phyloP scores from a whole-genome alignment of 1,139 yeast species.

The Hyphopichia pseudoburtonii region DNA sequence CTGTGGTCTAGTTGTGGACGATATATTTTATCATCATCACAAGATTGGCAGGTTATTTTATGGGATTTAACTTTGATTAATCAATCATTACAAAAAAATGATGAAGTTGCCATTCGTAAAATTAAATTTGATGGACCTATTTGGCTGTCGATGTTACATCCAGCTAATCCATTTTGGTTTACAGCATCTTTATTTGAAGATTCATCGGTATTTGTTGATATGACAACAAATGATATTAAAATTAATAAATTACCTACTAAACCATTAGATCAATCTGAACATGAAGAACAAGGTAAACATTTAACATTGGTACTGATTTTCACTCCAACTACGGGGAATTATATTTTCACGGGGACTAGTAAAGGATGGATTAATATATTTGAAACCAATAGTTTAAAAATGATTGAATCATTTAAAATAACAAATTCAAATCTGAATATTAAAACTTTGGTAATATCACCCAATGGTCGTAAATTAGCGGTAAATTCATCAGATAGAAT shows the following conservation, averaged over 20 bases:
- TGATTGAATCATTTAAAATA: conserved; percentile 53
- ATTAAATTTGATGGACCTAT: conserved; percentile 66
- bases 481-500: conserved; percentile 82
- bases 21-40: conserved; percentile 68
- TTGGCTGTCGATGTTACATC: conserved; percentile 68
- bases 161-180: conserved; percentile 41
- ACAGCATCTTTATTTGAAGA: conserved; percentile 53
- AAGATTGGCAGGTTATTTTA: conserved; percentile 80
- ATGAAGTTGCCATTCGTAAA: conserved; percentile 34
- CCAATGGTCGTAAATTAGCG: conserved; percentile 68
- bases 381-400: conserved; percentile 21
- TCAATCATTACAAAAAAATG: conserved; percentile 10
- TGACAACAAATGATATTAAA: conserved; percentile 30
- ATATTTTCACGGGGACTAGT: conserved; percentile 72
- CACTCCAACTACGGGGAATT: conserved; percentile 46
- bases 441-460: conserved; percentile 65
- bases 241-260: conserved; percentile 26
- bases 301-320: conserved; percentile 34
- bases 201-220: conserved; percentile 56
- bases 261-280: conserved; percentile 17
- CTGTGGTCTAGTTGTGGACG: conserved; percentile 79
- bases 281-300: conserved; percentile 20
- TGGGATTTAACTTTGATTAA: conserved; percentile 67
- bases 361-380: conserved; percentile 73
- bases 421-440: conserved; percentile 73